phyloP scores from a whole-genome alignment of 306 rosid genomes.

The Quercus aquifolioides region DNA sequence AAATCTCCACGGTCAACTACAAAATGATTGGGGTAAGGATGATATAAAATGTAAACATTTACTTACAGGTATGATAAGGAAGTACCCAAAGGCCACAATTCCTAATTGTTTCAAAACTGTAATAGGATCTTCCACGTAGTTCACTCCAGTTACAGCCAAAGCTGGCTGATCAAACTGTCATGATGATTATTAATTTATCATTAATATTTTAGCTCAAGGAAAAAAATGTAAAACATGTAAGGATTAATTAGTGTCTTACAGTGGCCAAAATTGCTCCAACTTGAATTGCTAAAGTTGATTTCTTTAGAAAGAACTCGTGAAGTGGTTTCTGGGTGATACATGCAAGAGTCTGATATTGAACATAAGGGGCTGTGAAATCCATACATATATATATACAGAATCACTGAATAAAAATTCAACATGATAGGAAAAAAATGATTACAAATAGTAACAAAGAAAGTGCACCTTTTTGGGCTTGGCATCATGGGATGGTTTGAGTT shows the following conservation, averaged over 20 bases:
- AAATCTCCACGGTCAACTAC: neutral
- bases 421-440: neutral
- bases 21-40: neutral
- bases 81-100: slow-evolving; percentile 60
- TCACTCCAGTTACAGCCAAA: slow-evolving; percentile 71
- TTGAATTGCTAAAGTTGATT: slow-evolving; percentile 58
- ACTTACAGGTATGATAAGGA: slow-evolving; percentile 70
- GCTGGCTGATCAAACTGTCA: slow-evolving; percentile 68
- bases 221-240: neutral
- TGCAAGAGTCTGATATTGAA: slow-evolving; percentile 39
- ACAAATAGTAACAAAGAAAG: neutral
- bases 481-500: slow-evolving; percentile 22
- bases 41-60: neutral
- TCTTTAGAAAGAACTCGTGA: slow-evolving; percentile 28
- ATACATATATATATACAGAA: neutral
- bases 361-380: slow-evolving; percentile 7
- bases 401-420: neutral
- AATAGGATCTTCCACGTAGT: slow-evolving; percentile 45
- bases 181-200: neutral
- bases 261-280: slow-evolving; percentile 65
- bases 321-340: slow-evolving; percentile 36
- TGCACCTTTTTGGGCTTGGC: slow-evolving; percentile 25
- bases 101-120: slow-evolving; percentile 57
- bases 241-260: slow-evolving; percentile 37
- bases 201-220: slow-evolving; percentile 1